Evolutionary conservation across 371 early-diverging fungal species (phyloP).

Genomic region (Mucor saturninus): DNA sequence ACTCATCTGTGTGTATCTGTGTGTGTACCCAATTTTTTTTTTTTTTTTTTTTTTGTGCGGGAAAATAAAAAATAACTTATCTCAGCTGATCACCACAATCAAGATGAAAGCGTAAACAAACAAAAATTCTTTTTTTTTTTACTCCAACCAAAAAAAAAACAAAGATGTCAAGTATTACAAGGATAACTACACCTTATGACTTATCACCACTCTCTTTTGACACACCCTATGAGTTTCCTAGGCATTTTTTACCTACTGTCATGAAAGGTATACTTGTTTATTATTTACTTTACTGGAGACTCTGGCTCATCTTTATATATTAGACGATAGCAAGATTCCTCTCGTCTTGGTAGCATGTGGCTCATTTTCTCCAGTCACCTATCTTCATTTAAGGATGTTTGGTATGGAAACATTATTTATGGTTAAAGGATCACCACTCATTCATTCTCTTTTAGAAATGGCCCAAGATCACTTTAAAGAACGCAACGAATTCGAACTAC

Average conservation of each 20-base stretch:
- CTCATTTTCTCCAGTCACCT: constrained; percentile 96
- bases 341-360: constrained; percentile 97
- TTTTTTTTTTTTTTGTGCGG: background rate
- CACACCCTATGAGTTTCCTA: constrained; percentile 31
- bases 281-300: background rate
- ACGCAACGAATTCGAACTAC: constrained; percentile 77
- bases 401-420: constrained; percentile 57
- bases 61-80: background rate
- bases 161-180: constrained; percentile 10
- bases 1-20: no score
- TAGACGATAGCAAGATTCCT: constrained; percentile 84
- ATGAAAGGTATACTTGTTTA: constrained; percentile 30
- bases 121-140: constrained; percentile 3
- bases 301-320: background rate
- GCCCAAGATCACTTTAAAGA: constrained; percentile 86
- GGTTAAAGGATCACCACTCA: no score
- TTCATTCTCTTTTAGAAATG: constrained; percentile 73
- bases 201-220: constrained; percentile 30
- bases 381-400: constrained; percentile 97
- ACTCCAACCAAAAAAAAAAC: background rate
- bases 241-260: constrained; percentile 30
- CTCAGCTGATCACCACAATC: constrained; percentile 1
- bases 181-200: constrained; percentile 27
- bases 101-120: background rate
- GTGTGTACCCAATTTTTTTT: background rate